phyloP scores from a whole-genome alignment of 164 flowering plant species.

The Euptelea pleiosperma region DNA sequence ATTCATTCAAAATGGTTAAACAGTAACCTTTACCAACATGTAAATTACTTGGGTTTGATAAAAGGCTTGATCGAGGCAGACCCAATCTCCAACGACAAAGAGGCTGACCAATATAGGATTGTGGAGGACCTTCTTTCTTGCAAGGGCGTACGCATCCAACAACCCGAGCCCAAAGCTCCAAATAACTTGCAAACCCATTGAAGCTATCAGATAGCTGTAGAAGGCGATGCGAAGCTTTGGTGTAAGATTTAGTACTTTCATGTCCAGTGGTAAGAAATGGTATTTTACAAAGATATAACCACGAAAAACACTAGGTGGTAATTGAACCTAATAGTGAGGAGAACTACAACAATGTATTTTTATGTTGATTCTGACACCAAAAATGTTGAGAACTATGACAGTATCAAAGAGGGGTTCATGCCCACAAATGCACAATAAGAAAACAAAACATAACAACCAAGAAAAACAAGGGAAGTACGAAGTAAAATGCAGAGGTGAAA shows the following conservation, averaged over 20 bases:
- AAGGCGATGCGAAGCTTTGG: constrained; percentile 5
- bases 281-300: too few species aligned
- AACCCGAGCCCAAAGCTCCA: constrained; percentile 77
- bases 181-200: constrained; percentile 72
- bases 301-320: too few species aligned
- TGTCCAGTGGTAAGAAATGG: background rate
- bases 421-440: too few species aligned
- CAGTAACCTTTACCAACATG: background rate
- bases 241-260: background rate
- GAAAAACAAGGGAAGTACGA: too few species aligned
- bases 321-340: too few species aligned
- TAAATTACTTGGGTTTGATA: too few species aligned
- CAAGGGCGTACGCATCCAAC: constrained; percentile 57
- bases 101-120: constrained; percentile 56
- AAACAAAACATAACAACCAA: too few species aligned
- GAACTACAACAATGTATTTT: too few species aligned
- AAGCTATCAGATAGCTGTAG: constrained; percentile 67
- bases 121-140: constrained; percentile 36
- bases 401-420: too few species aligned
- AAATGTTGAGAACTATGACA: too few species aligned
- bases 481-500: too few species aligned
- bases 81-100: constrained; percentile 79
- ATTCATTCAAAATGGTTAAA: background rate
- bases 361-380: too few species aligned
- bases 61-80: constrained; percentile 21